These are phyloP conservation scores for Globisporangium carolinianum DNA, from an alignment of 352 stramenopile genomes.

Conservation along the genomic window DNA sequence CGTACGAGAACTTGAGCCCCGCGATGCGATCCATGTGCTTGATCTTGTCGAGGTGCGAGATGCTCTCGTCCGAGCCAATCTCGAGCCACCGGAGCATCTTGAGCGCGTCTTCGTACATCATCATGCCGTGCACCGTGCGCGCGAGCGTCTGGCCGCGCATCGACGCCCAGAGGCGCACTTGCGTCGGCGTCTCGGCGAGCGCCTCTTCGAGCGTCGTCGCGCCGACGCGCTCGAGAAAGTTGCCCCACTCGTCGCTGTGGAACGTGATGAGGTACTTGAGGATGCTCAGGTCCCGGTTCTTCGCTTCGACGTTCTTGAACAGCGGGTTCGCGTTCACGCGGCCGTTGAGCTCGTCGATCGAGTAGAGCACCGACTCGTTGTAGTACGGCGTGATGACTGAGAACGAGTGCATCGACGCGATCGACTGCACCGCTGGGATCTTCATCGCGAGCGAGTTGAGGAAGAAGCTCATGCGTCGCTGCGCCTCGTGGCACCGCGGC, in stretches of 20 bases:
- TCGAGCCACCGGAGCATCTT: slow-evolving; percentile 87
- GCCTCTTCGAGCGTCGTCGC: slow-evolving; percentile 73
- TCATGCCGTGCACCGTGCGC: slow-evolving; percentile 85
- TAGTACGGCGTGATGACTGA: slow-evolving; percentile 87
- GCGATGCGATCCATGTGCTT: slow-evolving; percentile 87
- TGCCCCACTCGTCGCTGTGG: slow-evolving; percentile 84
- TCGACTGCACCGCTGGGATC: slow-evolving; percentile 77
- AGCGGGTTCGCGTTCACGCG: slow-evolving; percentile 78
- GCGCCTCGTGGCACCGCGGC: slow-evolving; percentile 77
- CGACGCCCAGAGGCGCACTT: slow-evolving; percentile 82
- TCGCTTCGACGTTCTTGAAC: slow-evolving; percentile 82
- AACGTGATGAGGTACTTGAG: slow-evolving; percentile 87
- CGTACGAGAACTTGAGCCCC: slow-evolving; percentile 84
- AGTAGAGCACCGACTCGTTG: slow-evolving; percentile 85
- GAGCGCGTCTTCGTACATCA: slow-evolving; percentile 87
- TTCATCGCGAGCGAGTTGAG: slow-evolving; percentile 86
- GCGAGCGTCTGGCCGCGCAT: slow-evolving; percentile 84
- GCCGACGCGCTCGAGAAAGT: slow-evolving; percentile 80
- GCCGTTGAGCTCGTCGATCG: slow-evolving; percentile 76
- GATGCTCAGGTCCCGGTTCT: slow-evolving; percentile 80
- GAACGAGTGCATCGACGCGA: slow-evolving; percentile 85
- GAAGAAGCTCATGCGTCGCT: slow-evolving; percentile 88
- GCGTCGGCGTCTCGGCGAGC: slow-evolving; percentile 69
- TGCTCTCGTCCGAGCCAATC: slow-evolving; percentile 77
- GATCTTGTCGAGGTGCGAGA: slow-evolving; percentile 85